Percentiles rank a stretch among this genome's conserved stretches.
phyloP scores from a whole-genome alignment of 1,284 basidiomycete species.

The Heimioporus retisporus region DNA sequence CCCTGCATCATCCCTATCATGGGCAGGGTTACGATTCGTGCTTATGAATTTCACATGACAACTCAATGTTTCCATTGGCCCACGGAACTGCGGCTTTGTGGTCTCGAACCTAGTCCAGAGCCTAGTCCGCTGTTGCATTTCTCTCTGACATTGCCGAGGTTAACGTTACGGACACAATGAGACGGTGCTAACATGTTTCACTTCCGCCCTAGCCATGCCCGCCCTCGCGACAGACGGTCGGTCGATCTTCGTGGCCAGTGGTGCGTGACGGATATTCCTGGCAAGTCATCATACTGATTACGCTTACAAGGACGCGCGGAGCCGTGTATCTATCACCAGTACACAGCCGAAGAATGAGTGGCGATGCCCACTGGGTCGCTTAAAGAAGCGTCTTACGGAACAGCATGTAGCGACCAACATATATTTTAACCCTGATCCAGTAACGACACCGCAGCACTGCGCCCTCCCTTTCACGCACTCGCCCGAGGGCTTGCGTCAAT shows the following conservation, averaged over 20 bases:
- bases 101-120: not conserved
- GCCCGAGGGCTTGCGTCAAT: constrained; percentile 20
- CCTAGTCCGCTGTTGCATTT: no score
- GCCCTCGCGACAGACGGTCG: not conserved
- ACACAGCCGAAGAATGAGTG: constrained; percentile 23
- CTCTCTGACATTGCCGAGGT: no score
- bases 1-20: constrained; percentile 16
- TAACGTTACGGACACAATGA: no score
- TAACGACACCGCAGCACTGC: constrained; percentile 26
- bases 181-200: no score
- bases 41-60: constrained; percentile 26
- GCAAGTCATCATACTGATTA: constrained; percentile 11
- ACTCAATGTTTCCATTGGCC: constrained; percentile 4
- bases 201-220: no score
- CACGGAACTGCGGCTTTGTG: constrained; percentile 19
- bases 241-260: not conserved
- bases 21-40: constrained; percentile 15
- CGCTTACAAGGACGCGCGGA: not conserved
- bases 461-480: constrained; percentile 25
- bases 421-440: constrained; percentile 21
- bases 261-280: no score
- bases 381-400: constrained; percentile 19
- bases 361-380: constrained; percentile 26
- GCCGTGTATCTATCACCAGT: constrained; percentile 1
- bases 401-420: constrained; percentile 23